These are phyloP conservation scores for Coniophora puteana DNA, from an alignment of 1,284 basidiomycete genomes.

Conservation along the genomic window DNA sequence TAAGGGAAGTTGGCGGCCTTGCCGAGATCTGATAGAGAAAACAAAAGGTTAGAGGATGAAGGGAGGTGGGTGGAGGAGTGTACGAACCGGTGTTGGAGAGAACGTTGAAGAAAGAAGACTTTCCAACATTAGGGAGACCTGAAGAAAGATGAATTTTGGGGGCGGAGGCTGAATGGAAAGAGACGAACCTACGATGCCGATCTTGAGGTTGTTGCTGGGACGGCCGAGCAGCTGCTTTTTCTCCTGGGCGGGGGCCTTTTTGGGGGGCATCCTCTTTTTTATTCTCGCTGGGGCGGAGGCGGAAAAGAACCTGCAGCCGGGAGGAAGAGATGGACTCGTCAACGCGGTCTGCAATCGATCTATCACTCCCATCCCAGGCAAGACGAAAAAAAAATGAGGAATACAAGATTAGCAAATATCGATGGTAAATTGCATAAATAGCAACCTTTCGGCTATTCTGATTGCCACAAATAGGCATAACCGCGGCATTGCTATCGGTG, in stretches of 20 bases:
- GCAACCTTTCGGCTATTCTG: not conserved
- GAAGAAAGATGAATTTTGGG: constrained; percentile 12
- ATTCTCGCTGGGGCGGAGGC: constrained; percentile 20
- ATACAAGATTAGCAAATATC: not conserved
- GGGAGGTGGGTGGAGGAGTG: not conserved
- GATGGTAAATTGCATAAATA: constrained; percentile 6
- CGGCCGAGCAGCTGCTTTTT: constrained; percentile 87
- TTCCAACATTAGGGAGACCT: constrained; percentile 93
- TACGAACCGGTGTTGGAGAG: constrained; percentile 83
- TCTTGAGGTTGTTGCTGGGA: constrained; percentile 91
- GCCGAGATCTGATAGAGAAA: constrained; percentile 84
- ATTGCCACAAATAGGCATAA: no score
- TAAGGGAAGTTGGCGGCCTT: constrained; percentile 99
- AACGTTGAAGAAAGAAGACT: constrained; percentile 93
- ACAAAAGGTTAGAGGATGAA: constrained; percentile 9
- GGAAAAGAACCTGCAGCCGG: constrained; percentile 5
- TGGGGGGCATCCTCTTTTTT: constrained; percentile 81
- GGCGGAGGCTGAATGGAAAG: constrained; percentile 13
- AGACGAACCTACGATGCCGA: constrained; percentile 92
- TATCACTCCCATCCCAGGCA: constrained; percentile 18
- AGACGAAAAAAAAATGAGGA: constrained; percentile 9
- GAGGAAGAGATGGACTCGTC: constrained; percentile 10
- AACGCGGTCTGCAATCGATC: constrained; percentile 28
- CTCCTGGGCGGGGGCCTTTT: constrained; percentile 70
- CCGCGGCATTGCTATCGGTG: no score